Percentiles rank a stretch among this genome's conserved stretches.
Conservation (phyloP, 2,329 filamentous ascomycete species). For the Cercospora beticola region DNA sequence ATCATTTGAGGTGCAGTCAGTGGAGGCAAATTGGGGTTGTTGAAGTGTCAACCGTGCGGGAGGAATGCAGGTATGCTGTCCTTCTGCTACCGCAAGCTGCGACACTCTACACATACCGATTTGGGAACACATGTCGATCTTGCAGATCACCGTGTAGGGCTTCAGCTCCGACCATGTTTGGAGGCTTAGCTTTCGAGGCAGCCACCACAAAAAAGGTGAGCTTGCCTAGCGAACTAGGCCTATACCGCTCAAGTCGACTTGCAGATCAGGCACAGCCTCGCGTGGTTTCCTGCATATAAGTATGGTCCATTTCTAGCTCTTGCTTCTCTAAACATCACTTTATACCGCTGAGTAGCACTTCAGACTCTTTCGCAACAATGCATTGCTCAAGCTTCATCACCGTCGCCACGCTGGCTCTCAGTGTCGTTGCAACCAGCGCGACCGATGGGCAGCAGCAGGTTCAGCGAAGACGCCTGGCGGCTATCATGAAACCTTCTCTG, state of each 20-base stretch:
- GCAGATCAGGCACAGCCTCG: not conserved
- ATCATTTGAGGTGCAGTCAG: not conserved
- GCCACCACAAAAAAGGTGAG: not conserved
- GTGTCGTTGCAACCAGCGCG: not conserved
- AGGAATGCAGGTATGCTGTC: not conserved
- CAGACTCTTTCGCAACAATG: not conserved
- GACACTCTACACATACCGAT: not conserved
- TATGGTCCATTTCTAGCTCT: not conserved
- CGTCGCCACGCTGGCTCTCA: not conserved
- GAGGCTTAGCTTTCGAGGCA: not conserved
- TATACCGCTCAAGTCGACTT: not conserved
- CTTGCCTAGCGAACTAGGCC: not conserved
- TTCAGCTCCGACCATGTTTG: not conserved
- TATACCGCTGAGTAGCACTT: not conserved
- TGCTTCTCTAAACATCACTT: not conserved
- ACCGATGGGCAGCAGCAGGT: not conserved
- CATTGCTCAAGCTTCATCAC: not conserved
- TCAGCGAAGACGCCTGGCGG: not conserved
- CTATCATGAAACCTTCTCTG: not conserved
- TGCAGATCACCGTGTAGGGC: not conserved
- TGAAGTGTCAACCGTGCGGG: not conserved
- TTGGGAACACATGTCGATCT: not conserved
- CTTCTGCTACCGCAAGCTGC: not conserved
- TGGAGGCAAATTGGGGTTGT: not conserved
- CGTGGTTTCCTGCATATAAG: not conserved